Evolutionary conservation across 192 early-diverging fungal species (phyloP).

Genomic region (Phycomyces blakesleeanus): DNA sequence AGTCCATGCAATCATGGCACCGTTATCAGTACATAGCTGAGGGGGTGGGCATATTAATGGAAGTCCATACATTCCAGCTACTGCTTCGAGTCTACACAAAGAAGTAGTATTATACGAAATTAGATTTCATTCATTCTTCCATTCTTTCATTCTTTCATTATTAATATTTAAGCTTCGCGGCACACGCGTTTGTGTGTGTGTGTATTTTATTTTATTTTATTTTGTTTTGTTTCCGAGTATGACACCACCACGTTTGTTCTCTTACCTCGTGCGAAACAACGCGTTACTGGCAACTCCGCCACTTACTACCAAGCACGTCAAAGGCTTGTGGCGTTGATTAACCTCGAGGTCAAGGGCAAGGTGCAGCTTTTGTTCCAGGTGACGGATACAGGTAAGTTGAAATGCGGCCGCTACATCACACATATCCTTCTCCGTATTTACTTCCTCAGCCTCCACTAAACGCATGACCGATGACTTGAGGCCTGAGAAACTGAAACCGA

Average conservation of each 20-base stretch:
- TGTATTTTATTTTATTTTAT: background rate
- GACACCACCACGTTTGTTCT: background rate
- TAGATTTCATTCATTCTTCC: too few species aligned
- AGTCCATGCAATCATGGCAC: slow-evolving; percentile 83
- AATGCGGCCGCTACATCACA: slow-evolving; percentile 73
- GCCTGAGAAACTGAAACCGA: slow-evolving; percentile 74
- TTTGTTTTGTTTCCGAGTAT: too few species aligned
- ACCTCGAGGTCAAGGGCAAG: slow-evolving; percentile 48
- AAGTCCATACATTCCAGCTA: slow-evolving; percentile 42
- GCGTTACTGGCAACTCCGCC: slow-evolving; percentile 79
- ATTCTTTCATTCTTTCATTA: background rate
- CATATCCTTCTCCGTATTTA: slow-evolving; percentile 27
- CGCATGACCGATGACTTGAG: slow-evolving; percentile 64
- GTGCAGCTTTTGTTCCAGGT: slow-evolving; percentile 61
- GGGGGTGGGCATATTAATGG: slow-evolving; percentile 74
- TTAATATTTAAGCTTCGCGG: background rate
- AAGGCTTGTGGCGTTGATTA: slow-evolving; percentile 18
- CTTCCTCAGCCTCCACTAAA: slow-evolving; percentile 41
- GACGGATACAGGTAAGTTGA: slow-evolving; percentile 53
- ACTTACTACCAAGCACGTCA: slow-evolving; percentile 62
- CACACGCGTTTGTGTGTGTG: background rate
- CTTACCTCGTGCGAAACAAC: slow-evolving; percentile 44
- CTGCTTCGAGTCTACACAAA: slow-evolving; percentile 29
- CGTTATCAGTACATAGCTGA: slow-evolving; percentile 76
- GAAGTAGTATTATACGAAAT: too few species aligned